These are phyloP conservation scores for Stropharia rugosoannulata DNA, from an alignment of 768 basidiomycete genomes.

Conservation along the genomic window DNA sequence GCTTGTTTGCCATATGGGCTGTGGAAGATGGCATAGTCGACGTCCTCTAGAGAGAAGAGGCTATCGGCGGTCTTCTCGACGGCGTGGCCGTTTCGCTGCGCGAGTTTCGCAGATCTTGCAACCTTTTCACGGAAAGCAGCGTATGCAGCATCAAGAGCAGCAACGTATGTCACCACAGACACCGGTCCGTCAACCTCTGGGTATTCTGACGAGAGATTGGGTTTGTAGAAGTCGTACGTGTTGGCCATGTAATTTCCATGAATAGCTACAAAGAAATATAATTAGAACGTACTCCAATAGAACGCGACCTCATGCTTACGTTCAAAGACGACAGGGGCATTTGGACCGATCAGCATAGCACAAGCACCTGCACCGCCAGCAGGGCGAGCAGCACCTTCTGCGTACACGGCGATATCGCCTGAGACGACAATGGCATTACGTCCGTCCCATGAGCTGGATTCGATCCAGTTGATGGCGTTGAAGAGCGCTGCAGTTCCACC, in stretches of 20 bases:
- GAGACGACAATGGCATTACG: conserved; percentile 95
- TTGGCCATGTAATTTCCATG: conserved; percentile 98
- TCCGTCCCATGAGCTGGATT: conserved; percentile 95
- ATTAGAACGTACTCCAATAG: conserved; percentile 9
- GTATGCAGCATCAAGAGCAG: conserved; percentile 91
- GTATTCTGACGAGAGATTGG: conserved; percentile 90
- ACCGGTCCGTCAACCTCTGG: conserved; percentile 97
- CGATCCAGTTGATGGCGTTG: conserved; percentile 98
- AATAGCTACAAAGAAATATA: conserved; percentile 56
- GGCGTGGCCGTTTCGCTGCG: conserved; percentile 32
- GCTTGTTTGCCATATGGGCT: conserved; percentile 99
- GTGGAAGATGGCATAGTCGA: conserved; percentile 97
- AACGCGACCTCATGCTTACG: conserved; percentile 54
- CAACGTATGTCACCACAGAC: conserved; percentile 92
- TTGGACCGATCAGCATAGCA: conserved; percentile 93
- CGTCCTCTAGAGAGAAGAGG: conserved; percentile 72
- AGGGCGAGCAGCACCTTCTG: conserved; percentile 91
- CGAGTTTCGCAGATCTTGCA: conserved; percentile 59
- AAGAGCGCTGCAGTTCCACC: conserved; percentile 98
- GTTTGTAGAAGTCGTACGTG: conserved; percentile 99
- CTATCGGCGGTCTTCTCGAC: conserved; percentile 41
- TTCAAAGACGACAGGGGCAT: conserved; percentile 93
- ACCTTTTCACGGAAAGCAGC: conserved; percentile 80
- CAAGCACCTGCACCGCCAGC: conserved; percentile 96
- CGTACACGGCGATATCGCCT: conserved; percentile 98